phyloP scores from a whole-genome alignment of 2,329 filamentous ascomycete species.

The Colletotrichum lupini region DNA sequence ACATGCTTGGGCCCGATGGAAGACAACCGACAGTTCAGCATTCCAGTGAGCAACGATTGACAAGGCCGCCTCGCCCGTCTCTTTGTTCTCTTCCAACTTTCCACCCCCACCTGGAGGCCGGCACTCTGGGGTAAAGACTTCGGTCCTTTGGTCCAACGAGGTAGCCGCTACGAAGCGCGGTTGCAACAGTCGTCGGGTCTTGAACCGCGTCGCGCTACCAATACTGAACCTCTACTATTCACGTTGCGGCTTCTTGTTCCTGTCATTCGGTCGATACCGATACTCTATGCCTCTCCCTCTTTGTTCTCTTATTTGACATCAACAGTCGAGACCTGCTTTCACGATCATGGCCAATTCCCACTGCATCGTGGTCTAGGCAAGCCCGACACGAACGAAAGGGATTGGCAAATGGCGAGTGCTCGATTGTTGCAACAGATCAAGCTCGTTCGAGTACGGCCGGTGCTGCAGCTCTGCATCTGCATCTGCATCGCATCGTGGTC shows the following conservation, averaged over 20 bases:
- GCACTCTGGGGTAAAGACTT: not conserved
- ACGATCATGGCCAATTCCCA: not conserved
- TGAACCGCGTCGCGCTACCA: not conserved
- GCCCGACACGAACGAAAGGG: not conserved
- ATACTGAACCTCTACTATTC: not conserved
- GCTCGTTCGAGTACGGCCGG: not conserved
- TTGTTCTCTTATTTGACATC: slow-evolving; percentile 18
- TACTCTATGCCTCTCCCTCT: not conserved
- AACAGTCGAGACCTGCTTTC: slow-evolving; percentile 1
- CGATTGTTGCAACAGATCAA: not conserved
- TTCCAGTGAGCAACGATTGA: not conserved
- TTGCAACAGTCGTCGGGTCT: not conserved
- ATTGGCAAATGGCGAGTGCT: slow-evolving; percentile 3
- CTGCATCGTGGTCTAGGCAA: not conserved
- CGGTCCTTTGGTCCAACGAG: not conserved
- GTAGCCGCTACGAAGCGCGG: slow-evolving; percentile 12
- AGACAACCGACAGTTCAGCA: not conserved
- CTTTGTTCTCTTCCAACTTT: slow-evolving; percentile 27
- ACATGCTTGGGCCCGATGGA: not conserved
- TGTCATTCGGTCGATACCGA: not conserved
- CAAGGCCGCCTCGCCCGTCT: not conserved
- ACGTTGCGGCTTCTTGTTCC: not conserved
- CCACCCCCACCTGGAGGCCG: not conserved
- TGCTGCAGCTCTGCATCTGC: not conserved
- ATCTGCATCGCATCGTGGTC: slow-evolving; percentile 1